A percentile compares a stretch with the other conserved stretches of the same genome.
phyloP scores from a whole-genome alignment of 192 early-diverging fungal species.

The Chytriomyces confervae region DNA sequence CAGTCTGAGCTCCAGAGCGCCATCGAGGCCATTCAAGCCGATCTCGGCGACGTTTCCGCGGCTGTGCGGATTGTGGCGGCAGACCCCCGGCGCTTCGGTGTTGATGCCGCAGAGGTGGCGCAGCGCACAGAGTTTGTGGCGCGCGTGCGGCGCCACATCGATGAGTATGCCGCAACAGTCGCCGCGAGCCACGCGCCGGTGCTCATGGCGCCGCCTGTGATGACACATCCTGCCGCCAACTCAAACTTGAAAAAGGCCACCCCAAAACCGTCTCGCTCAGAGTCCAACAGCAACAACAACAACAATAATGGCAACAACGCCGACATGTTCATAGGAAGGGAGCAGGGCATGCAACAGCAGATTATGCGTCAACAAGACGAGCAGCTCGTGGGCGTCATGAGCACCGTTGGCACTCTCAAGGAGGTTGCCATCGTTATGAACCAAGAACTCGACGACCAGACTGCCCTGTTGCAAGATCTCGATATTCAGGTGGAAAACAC shows the following conservation, averaged over 20 bases:
- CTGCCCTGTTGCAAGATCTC: slow-evolving; percentile 56
- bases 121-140: slow-evolving; percentile 50
- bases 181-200: neutral
- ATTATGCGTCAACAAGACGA: slow-evolving; percentile 59
- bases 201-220: neutral
- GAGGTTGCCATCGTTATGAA: slow-evolving; percentile 63
- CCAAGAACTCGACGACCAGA: slow-evolving; percentile 63
- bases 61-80: slow-evolving; percentile 51
- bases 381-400: slow-evolving; percentile 56
- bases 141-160: slow-evolving; percentile 25
- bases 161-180: slow-evolving; percentile 3
- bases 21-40: slow-evolving; percentile 45
- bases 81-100: slow-evolving; percentile 51
- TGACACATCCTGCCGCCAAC: neutral
- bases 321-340: slow-evolving; percentile 50
- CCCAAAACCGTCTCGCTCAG: neutral
- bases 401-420: slow-evolving; percentile 52
- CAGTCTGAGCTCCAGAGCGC: slow-evolving; percentile 25
- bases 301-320: slow-evolving; percentile 21
- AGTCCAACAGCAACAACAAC: slow-evolving; percentile 2
- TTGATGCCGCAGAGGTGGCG: slow-evolving; percentile 45
- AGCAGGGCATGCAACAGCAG: slow-evolving; percentile 50
- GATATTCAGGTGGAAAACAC: slow-evolving; percentile 60
- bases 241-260: neutral
- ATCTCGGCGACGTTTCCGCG: slow-evolving; percentile 52